Evolutionary conservation across 768 basidiomycete species (phyloP), one percentile per base, ranked within the genome.

Genomic region (Collybiopsis luxurians): DNA sequence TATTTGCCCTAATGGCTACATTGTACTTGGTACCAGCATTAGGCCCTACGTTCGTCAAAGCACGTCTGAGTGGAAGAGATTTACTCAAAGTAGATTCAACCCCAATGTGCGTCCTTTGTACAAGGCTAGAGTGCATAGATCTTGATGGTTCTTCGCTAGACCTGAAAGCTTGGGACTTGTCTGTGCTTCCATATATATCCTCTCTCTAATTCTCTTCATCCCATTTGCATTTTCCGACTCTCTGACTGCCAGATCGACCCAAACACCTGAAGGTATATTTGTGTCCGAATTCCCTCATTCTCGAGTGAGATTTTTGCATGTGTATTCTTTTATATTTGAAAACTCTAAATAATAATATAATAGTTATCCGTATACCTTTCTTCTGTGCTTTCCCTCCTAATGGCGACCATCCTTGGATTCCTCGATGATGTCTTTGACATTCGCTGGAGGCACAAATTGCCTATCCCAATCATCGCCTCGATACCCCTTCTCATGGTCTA

Each of bases 391-490:
- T 95, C 92, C 0, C 78, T 99, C 36, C 74, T 98, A 31, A 92
- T 92, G 42, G 95, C 97, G 0, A 95, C 95, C 0, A 79, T 98
- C 59, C 84, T 99, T 7, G 97, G 97, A 30, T 96, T 99, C 68
- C 77, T 98, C 44, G 97, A 99, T 65, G 97, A 99, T 70, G 82
- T 98, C 3, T 99, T 98, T 63, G 97, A 99, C 69, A 98, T 99
- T 62, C 86, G 97, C 17, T 99, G 97, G 97, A 75, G 97, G 56
- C 94, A 98, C 73, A 99, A 99, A 70, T 74, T 99, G 12, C 97
- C 97, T 0, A 95, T 99, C 53, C 97, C 97, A 0, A 83, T 99
- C 66, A 90, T 99, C 59, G 96, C 94, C 0, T 91, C 92, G 21
- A 90, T 99, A 15, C 97, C 97, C 2, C 81, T 98, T 19, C 78